Base-by-base conservation (phyloP, 208 protist genomes). In the Herpetomonas tarakana region DNA sequence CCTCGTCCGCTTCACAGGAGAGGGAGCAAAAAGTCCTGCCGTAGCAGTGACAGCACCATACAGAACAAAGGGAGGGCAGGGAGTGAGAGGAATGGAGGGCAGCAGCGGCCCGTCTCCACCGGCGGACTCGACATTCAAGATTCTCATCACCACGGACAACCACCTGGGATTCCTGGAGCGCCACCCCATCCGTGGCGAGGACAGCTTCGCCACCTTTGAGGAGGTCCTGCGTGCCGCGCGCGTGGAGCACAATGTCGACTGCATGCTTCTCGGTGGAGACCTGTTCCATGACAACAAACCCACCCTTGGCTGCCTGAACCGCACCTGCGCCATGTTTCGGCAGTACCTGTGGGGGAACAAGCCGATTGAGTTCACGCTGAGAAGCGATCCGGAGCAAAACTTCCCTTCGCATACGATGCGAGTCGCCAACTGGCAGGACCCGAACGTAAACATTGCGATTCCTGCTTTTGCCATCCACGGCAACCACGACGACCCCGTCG, bases 281-380 rank as follows among this genome's bases (percentile, higher is more conserved):
- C 80, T 99, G 9, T 99, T 99, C 62, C 97, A 99, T 78, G 97
- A 99, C 44, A 99, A 99, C 76, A 99, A 99, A 71, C 98, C 98
- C 0, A 98, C 93, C 26, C 80, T 98, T 21, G 64, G 82, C 25
- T 97, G 92, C 56, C 65, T 99, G 16, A 68, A 86, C 22, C 76
- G 89, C 14, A 83, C 93, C 2, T 96, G 95, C 27, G 76, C 92
- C 9, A 73, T 99, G 0, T 71, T 97, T 11, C 79, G 90, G 21
- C 85, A 86, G 64, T 96, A 97, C 59, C 92, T 96, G 58, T 71
- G 98, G 41, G 97, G 97, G 24, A 79, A 96, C 52, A 83, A 86
- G 57, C 65, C 78, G n/a, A 85, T 98, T 24, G 39, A 65, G 3
- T 92, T 99, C 49, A 53, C 91, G 28, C 74, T 99, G 24, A 61